Base-by-base conservation (phyloP, 1,284 basidiomycete genomes). In the Peniophora sp. region DNA sequence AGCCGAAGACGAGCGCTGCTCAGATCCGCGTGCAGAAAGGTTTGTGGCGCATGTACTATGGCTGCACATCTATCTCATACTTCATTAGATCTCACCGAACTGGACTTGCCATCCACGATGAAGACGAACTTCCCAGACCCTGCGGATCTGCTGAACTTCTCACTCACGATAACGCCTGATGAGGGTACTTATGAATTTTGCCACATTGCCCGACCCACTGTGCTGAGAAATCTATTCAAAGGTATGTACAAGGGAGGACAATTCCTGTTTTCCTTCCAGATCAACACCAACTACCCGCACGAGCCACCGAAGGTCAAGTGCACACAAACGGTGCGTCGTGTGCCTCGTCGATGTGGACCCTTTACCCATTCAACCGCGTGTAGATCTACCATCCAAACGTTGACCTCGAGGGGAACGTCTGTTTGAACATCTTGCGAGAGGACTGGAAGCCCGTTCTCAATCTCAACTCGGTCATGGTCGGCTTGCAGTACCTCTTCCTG, bases 361-460 rank as follows among this genome's bases (percentile, higher is more conserved):
- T 10, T 50, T 5, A 35, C 27, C n/a, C 43, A 3, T 16, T 23
- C 25, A 16, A n/a, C n/a, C 6, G 20, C 23, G 11, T 24, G 19
- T 57, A 97, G 95, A 97, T 99, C 65, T 99, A 99, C 69, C 97
- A 99, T 67, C 97, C 97, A 1, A 99, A 99, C 63, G 85, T 99
- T 46, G 96, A 99, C 68, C 79, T 97, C 34, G 92, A 98, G 64
- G 95, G 95, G 48, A 97, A 97, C 59, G 93, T 98, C 36, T 96
- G 92, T 71, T 67, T 96, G 63, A 99, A 99, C 73, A 98, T 99
- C 62, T 78, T 99, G 53, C 84, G 97, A 66, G 97, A 99, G 74
- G 97, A 99, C 72, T 99, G 97, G 97, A 99, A 99, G 65, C 97
- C 97, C 14, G 97, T 98, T 3, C 77, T 99, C 49, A 98, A 97